Conservation (phyloP, 2,329 filamentous ascomycete species). For the Clarireedia monteithiana region DNA sequence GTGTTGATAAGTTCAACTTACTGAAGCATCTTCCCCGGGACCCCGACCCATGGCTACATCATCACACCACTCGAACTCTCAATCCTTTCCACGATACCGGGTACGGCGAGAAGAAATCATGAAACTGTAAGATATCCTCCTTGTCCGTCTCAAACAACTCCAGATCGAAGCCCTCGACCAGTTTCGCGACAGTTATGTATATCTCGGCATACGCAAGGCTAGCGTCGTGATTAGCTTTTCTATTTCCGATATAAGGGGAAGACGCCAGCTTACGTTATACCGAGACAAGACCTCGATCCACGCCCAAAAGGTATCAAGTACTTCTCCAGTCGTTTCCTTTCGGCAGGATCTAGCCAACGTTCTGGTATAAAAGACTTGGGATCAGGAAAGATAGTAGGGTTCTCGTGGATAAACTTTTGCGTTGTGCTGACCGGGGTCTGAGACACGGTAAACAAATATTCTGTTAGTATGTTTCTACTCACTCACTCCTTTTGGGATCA, state of each 20-base stretch:
- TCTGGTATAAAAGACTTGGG: constrained; percentile 14
- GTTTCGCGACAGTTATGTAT: not conserved
- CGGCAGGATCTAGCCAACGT: constrained; percentile 11
- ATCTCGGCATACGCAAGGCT: too few species aligned
- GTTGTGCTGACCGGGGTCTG: constrained; percentile 17
- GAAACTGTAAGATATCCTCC: not conserved
- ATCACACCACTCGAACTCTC: not conserved
- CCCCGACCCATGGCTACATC: not conserved
- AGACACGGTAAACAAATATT: not conserved
- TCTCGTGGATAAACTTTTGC: constrained; percentile 14
- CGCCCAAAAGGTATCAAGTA: too few species aligned
- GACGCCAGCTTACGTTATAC: too few species aligned
- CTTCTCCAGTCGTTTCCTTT: constrained; percentile 11
- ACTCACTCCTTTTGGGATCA: constrained; percentile 10
- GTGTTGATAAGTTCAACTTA: too few species aligned
- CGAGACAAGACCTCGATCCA: too few species aligned
- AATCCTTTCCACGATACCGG: not conserved
- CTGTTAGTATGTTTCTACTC: not conserved
- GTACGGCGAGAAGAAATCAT: not conserved
- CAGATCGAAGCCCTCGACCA: not conserved
- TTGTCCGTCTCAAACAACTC: not conserved
- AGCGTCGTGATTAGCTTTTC: too few species aligned
- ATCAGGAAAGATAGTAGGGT: constrained; percentile 12
- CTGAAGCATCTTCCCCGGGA: too few species aligned
- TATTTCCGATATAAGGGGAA: too few species aligned